phyloP scores from a whole-genome alignment of 768 basidiomycete genomes.

The Dictyophora rubrovolvata region DNA sequence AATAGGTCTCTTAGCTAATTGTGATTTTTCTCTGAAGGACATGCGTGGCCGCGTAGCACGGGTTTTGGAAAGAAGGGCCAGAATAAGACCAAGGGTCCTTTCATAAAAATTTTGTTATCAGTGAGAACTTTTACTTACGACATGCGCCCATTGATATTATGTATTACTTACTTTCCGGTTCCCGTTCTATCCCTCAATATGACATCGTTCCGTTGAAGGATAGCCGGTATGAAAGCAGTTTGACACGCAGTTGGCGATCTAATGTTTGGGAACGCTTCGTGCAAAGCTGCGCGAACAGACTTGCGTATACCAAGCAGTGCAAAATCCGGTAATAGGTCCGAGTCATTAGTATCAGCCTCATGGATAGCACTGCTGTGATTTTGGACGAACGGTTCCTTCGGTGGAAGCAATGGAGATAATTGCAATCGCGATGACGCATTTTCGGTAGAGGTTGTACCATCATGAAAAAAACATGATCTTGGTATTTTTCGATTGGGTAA shows the following conservation, averaged over 20 bases:
- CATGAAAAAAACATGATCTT: neutral
- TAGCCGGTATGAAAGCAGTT: conserved; percentile 48
- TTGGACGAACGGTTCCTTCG: neutral
- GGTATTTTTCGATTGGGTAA: neutral
- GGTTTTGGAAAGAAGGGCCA: conserved; percentile 55
- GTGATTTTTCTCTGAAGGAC: conserved; percentile 7
- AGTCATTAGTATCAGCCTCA: neutral
- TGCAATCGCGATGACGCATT: neutral
- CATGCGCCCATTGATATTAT: neutral
- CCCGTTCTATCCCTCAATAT: conserved; percentile 65
- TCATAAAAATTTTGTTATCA: neutral
- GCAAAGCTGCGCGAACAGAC: conserved; percentile 38
- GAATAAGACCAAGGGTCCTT: conserved; percentile 58
- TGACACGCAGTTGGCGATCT: conserved; percentile 50
- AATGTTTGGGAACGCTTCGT: conserved; percentile 52
- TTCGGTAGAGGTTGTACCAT: neutral
- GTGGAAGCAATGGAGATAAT: neutral
- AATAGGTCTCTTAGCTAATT: conserved; percentile 23
- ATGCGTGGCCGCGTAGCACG: conserved; percentile 21
- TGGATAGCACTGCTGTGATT: neutral
- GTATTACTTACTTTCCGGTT: conserved; percentile 60
- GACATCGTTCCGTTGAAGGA: conserved; percentile 46
- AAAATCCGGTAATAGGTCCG: conserved; percentile 5
- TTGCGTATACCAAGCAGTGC: conserved; percentile 40
- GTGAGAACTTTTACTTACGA: neutral